Evolutionary conservation across 345 rosid species (phyloP), one percentile per base, ranked within the genome.

Genomic region (Trapa bicornis): DNA sequence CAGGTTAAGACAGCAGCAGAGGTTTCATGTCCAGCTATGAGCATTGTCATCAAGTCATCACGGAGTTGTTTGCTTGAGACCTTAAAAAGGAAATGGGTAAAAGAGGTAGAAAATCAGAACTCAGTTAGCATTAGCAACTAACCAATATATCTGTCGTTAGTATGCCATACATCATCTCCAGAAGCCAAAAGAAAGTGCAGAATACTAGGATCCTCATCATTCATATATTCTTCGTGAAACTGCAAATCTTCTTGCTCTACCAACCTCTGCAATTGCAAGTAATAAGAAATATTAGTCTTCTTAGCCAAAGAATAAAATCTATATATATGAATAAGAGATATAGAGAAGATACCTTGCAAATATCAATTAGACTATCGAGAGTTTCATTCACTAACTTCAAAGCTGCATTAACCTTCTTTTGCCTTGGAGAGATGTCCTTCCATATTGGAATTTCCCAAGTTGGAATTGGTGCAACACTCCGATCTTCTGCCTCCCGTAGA

Each of bases 1-100:
- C 98, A 93, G 38, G 98, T 93, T 70, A 90, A 76, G 58, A 93
- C 94, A 4, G 98, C 98, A 37, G 98, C 98, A 8, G 98, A 83
- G 36, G 98, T 93, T 81, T 93, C 98, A 71, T 93, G 98, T 67
- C 98, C 98, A 29, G 98, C 98, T 74, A 93, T 93, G 76, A 93
- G 98, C 96, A 93, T 68, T 41, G 98, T 93, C 98, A 93, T 93
- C 79, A 93, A 79, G 75, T 93, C 98, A 79, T 93, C 98, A 48
- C 97, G 89, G 37, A 93, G 98, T 76, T 93, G 98, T 79, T 90
- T 90, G 78, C 96, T 90, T 48, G 94, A 86, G 67, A 93, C 96
- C 98, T 93, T 66, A 69, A 69, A 67, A 17, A 22, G 29, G 52
- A 61, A 9, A 70, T 58, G 63, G 63, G 37, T 15, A 16, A 0